phyloP scores from a whole-genome alignment of 495 filamentous ascomycete species.

The Lentithecium fluviatile region DNA sequence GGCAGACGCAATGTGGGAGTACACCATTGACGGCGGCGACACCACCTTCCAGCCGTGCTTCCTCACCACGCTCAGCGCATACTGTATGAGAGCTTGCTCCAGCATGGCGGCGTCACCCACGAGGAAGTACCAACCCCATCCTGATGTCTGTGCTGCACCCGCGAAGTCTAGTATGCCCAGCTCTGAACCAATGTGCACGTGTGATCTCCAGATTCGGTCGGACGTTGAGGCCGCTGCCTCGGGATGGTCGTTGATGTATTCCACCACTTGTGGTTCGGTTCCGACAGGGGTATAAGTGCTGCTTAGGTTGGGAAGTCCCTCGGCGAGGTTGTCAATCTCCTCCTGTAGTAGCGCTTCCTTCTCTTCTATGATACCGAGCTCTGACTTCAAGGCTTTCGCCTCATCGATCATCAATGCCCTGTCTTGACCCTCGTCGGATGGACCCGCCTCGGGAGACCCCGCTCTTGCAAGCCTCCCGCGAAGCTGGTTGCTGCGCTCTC shows the following conservation, averaged over 20 bases:
- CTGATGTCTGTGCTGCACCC: slow-evolving; percentile 70
- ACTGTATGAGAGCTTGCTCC: slow-evolving; percentile 88
- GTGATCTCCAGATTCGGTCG: slow-evolving; percentile 59
- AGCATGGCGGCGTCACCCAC: slow-evolving; percentile 83
- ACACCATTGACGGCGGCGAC: slow-evolving; percentile 84
- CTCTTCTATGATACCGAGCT: slow-evolving; percentile 58
- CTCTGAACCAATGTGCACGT: slow-evolving; percentile 79
- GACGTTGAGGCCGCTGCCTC: slow-evolving; percentile 52
- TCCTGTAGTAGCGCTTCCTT: slow-evolving; percentile 58
- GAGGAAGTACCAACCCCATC: slow-evolving; percentile 98
- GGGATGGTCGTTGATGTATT: slow-evolving; percentile 75
- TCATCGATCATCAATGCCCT: slow-evolving; percentile 59
- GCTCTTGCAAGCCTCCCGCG: slow-evolving; percentile 36
- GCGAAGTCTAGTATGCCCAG: slow-evolving; percentile 84
- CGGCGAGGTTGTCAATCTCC: slow-evolving; percentile 72
- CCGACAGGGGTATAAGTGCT: slow-evolving; percentile 73
- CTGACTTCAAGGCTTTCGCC: slow-evolving; percentile 66
- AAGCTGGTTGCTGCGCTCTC: slow-evolving; percentile 58
- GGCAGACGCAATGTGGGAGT: slow-evolving; percentile 82
- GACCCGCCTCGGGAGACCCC: slow-evolving; percentile 30
- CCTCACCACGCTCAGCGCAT: slow-evolving; percentile 69
- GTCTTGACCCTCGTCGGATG: neutral
- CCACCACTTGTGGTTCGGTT: slow-evolving; percentile 55
- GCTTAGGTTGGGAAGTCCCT: slow-evolving; percentile 84
- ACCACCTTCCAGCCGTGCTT: slow-evolving; percentile 72